Conservation (phyloP, 2,329 filamentous ascomycete species). For the Talaromyces verruculosus region DNA sequence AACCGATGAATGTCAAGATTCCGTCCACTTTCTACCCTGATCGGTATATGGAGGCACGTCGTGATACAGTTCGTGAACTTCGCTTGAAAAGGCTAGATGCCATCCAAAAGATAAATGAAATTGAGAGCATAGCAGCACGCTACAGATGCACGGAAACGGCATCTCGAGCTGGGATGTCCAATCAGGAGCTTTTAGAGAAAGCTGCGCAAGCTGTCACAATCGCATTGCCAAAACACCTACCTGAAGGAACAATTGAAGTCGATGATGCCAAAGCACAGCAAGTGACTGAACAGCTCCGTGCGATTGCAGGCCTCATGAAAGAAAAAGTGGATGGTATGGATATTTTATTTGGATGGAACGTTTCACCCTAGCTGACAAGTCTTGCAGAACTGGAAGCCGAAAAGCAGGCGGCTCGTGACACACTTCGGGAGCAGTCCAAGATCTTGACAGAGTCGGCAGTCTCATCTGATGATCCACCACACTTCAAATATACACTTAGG, state of each 20-base stretch:
- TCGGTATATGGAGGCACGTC: conserved; percentile 58
- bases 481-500: conserved; percentile 55
- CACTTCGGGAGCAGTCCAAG: conserved; percentile 47
- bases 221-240: conserved; percentile 28
- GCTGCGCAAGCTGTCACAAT: conserved; percentile 34
- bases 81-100: conserved; percentile 41
- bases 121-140: conserved; percentile 35
- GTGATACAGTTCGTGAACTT: conserved; percentile 49
- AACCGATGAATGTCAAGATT: conserved; percentile 49
- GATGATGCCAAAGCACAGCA: conserved; percentile 28
- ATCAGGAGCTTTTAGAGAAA: conserved; percentile 38
- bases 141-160: conserved; percentile 30
- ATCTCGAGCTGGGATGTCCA: conserved; percentile 27
- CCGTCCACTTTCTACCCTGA: conserved; percentile 59
- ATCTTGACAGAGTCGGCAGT: conserved; percentile 49
- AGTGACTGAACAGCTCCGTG: conserved; percentile 37
- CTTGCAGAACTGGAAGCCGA: conserved; percentile 44
- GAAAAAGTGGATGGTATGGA: conserved; percentile 42
- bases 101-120: conserved; percentile 33
- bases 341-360: background rate
- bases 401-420: conserved; percentile 43
- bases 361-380: background rate
- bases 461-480: conserved; percentile 40
- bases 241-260: conserved; percentile 22
- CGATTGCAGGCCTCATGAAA: conserved; percentile 40